Base-by-base conservation (phyloP, 2,329 filamentous ascomycete species). In the Aotearoamyces nothofagi region DNA sequence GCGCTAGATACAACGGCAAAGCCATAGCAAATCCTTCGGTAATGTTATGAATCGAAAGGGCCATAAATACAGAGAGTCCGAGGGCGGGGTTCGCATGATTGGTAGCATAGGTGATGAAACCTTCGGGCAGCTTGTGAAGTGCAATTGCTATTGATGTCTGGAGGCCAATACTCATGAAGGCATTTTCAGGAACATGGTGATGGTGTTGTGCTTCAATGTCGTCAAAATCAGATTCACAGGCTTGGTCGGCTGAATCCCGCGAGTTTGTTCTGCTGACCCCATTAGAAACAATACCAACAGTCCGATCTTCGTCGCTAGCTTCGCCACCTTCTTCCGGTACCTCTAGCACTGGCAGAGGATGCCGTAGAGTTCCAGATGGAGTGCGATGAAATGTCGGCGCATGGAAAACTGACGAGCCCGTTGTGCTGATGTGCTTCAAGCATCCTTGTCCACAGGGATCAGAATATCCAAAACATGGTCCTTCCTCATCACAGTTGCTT, bases 31-130 rank as follows among this genome's bases (percentile, higher is more conserved):
- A 96, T 2, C 90, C 90, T 57, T 98, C 90, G 15, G 83, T 86
- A 45, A 98, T 92, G 56, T 96, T 98, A 63, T 98, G 90, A 34
- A 98, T 87, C 49, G 93, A 93, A 5, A 98, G 67, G 1, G 90
- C 87, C 52, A 96, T 69, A 56, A 98, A 98, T 31, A 98, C 83
- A 29, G 81, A 79, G 53, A 93, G 73, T 12, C 90, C 90, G 0
- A 98, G 69, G 0, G 68, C 63, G 0, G 90, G 86, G 50, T 86
- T 96, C 9, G 84, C 87, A 49, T 98, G 90, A 53, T 96, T 98
- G 7, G 90, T 94, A 7, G 90, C 87, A 50, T 92, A 98, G 1
- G 87, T 96, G 42, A 98, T 77, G 50, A 78, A 78, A 13, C 73
- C 73, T 45, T 78, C 90, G 2, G 90, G 90, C 19, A 96, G 78